A percentile compares a stretch with the other conserved stretches of the same genome.
Evolutionary conservation across 305 asterid genomes (phyloP).

Genomic region (Petunia hybrid): DNA sequence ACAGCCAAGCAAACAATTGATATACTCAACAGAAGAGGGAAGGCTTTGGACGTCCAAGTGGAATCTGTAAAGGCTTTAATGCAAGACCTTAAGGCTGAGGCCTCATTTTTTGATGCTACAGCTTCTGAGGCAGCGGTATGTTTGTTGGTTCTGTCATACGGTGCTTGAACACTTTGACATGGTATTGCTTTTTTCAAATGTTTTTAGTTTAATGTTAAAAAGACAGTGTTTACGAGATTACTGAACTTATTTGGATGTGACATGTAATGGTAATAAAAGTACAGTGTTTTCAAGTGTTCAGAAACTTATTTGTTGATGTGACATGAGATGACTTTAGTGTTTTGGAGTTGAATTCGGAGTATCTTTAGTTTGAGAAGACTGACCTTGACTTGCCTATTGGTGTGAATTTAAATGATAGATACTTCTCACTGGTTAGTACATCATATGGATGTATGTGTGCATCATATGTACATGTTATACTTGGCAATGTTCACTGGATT

Average conservation of each 20-base stretch:
- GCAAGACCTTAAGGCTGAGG: constrained; percentile 78
- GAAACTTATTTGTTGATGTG: constrained; percentile 12
- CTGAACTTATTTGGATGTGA: neutral
- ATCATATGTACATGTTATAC: too few relatives aligned
- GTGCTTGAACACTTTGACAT: neutral
- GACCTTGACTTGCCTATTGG: neutral
- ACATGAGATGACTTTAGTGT: neutral
- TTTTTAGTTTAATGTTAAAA: too few relatives aligned
- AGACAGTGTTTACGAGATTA: neutral
- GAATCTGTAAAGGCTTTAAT: constrained; percentile 71
- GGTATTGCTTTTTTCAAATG: neutral
- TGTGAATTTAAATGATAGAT: constrained; percentile 5
- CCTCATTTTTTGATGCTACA: constrained; percentile 73
- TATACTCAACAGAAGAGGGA: constrained; percentile 80
- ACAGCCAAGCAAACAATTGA: constrained; percentile 86
- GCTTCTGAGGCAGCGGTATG: constrained; percentile 83
- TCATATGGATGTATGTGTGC: constrained; percentile 3
- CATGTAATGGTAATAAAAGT: constrained; percentile 16
- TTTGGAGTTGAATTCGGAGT: neutral
- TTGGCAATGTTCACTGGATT: too few relatives aligned
- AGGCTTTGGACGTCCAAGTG: constrained; percentile 62
- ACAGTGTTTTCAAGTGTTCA: neutral
- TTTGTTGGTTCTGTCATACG: constrained; percentile 31
- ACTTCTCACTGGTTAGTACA: neutral
- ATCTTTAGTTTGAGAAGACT: constrained; percentile 24